Conservation (phyloP, 345 rosid genomes). For the Adansonia digitata region DNA sequence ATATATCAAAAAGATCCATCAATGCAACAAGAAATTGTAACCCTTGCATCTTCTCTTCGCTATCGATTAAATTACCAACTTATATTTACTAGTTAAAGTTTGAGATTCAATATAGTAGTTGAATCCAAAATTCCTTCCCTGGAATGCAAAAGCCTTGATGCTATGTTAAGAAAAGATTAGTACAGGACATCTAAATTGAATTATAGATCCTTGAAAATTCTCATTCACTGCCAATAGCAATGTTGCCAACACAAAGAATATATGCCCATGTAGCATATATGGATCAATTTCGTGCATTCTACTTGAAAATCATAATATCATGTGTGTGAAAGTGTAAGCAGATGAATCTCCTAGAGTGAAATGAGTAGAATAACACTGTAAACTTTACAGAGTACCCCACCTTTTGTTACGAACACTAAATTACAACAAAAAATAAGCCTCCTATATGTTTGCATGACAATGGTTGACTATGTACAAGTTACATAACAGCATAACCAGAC, state of each 20-base stretch:
- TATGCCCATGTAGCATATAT: not conserved
- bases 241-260: not conserved
- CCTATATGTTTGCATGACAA: not conserved
- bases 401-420: not conserved
- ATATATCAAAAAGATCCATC: not conserved
- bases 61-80: not conserved
- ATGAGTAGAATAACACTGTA: not conserved
- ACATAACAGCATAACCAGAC: not conserved
- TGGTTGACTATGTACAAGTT: not conserved
- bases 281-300: not conserved
- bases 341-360: not conserved
- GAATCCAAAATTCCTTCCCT: not conserved
- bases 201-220: not conserved
- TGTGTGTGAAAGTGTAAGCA: too few species aligned
- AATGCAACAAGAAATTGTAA: conserved; percentile 8
- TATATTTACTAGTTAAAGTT: not conserved
- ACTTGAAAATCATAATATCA: not conserved
- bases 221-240: not conserved
- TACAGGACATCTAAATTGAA: not conserved
- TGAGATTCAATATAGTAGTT: not conserved
- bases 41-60: not conserved
- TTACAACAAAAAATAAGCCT: too few species aligned
- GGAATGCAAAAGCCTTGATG: not conserved
- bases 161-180: not conserved
- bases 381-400: not conserved